Base-by-base conservation (phyloP, 1,284 basidiomycete species). In the Cutaneotrichosporon cavernicola region DNA sequence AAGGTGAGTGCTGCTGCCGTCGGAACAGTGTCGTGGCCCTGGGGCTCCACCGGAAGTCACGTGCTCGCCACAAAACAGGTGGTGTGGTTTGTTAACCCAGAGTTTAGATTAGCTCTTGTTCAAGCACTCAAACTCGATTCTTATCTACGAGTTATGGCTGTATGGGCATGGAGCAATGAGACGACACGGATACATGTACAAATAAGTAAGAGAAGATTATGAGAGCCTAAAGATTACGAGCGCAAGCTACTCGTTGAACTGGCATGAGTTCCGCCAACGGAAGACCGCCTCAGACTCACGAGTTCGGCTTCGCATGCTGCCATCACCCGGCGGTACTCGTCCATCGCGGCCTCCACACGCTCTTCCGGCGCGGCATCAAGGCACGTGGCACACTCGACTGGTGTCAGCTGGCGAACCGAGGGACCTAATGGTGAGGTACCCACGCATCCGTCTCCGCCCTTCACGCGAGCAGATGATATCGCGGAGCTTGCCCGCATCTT, bases 331-430 rank as follows among this genome's bases (percentile, higher is more conserved):
- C 36, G 38, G 55, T 56, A 56, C 55, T 56, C 36, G 26, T 22
- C 21, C 36, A 56, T 40, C 13, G 55, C 55, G 3, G 36, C n/a
- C n/a, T 43, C 55, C 1, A 5, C 11, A 5, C 14, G 38, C 3
- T 13, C n/a, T 26, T 31, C 22, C 6, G 38, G n/a, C 4, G 55
- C 13, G 9, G 21, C n/a, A 38, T 56, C 55, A 22, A 56, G 30
- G 26, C 55, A 56, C n/a, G 55, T 13, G 4, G 55, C 55, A 22
- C 55, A 56, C 21, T 30, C 55, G 14, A 43, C 55, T 56, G 55
- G 6, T 40, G 36, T 56, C 36, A 56, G 53, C 21, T 21, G 16
- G 31, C 52, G 31, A 34, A 18, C 30, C 7, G 2, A 9, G 52
- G 9, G 31, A 4, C 5, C 14, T 53, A 2, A 14, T 53, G 52